phyloP scores from a whole-genome alignment of 2,329 filamentous ascomycete genomes.

The Graphilbum sp. region DNA sequence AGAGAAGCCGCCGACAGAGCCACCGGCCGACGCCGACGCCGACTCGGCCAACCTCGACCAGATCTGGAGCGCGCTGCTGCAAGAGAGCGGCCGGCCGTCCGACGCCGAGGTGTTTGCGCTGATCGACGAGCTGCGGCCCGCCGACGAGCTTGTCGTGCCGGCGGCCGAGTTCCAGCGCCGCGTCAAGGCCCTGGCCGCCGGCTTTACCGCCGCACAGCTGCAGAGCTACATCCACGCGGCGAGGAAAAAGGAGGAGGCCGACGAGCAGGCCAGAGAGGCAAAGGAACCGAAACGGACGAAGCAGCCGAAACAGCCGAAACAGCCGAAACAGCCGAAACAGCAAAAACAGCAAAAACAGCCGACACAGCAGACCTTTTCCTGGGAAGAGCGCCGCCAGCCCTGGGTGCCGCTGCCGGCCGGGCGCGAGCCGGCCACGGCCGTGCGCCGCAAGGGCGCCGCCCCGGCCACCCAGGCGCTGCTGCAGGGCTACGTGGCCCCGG shows the following conservation, averaged over 20 bases:
- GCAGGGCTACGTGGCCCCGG: constrained; percentile 3
- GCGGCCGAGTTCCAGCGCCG: constrained; percentile 25
- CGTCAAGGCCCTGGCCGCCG: constrained; percentile 20
- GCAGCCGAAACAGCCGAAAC: too few relatives aligned
- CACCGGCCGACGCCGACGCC: not conserved
- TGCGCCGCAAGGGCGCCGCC: constrained; percentile 7
- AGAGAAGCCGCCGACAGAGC: not conserved
- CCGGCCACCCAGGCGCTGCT: constrained; percentile 4
- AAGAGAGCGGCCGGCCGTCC: constrained; percentile 9
- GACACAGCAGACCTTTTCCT: too few relatives aligned
- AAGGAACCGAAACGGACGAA: too few relatives aligned
- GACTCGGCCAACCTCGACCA: not conserved
- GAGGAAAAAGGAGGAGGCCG: constrained; percentile 1
- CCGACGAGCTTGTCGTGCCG: constrained; percentile 19
- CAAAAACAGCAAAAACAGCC: too few relatives aligned
- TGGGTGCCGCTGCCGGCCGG: too few relatives aligned
- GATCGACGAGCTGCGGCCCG: constrained; percentile 32
- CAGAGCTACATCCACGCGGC: constrained; percentile 23
- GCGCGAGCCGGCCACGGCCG: too few relatives aligned
- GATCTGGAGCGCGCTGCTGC: not conserved
- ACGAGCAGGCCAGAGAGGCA: constrained; percentile 23
- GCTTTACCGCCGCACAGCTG: constrained; percentile 32
- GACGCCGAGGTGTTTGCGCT: constrained; percentile 24
- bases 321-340: too few relatives aligned
- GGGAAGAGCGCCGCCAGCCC: too few relatives aligned